Evolutionary conservation across 1,284 basidiomycete species (phyloP), one percentile per base, ranked within the genome.

Genomic region (Pseudozyma pruni): DNA sequence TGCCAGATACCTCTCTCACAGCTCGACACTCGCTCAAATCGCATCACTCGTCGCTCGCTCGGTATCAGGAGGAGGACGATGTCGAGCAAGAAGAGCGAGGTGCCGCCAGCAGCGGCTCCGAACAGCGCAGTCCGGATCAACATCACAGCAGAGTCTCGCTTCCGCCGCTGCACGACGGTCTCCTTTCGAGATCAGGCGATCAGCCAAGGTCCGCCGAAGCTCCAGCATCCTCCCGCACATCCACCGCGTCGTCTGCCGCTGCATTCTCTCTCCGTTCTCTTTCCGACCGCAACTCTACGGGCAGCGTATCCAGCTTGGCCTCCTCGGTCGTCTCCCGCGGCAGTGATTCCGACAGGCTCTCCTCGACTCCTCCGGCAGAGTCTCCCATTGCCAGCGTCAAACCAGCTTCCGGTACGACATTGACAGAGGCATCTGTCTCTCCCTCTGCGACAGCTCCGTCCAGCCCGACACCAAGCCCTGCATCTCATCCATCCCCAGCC

Each of bases 261-360:
- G 70, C 72, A 3, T 75, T 75, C 48, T 72, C 71, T 11, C 48
- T 78, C 16, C 62, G 75, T 19, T 71, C 66, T 6, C 33, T 78
- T 7, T 78, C 75, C 2, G 69, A 78, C 34, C 67, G 75, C 20
- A 72, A 59, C 40, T 78, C 75, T 5, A 69, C 60, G 1, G 69
- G 71, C 27, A 72, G 70, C 35, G 61, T 64, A 7, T 67, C 69
- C 16, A 77, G 75, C 32, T 45, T 63, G 17, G 54, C 64, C 4
- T 72, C 72, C 11, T 70, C 70, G 0, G 39, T 52, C 29, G 40
- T 51, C 5, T 67, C 58, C 0, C 37, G 45, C 11, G 49, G 50
- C 38, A 29, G 27, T 29, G 62, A 60, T 16, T 42, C 29, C n/a
- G 62, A 62, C 20, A 61, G 54, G 29, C 52, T 60, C 35, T 49